phyloP scores from a whole-genome alignment of 225 moss, liverwort and hornwort species.

The Marchantia polymorpha region DNA sequence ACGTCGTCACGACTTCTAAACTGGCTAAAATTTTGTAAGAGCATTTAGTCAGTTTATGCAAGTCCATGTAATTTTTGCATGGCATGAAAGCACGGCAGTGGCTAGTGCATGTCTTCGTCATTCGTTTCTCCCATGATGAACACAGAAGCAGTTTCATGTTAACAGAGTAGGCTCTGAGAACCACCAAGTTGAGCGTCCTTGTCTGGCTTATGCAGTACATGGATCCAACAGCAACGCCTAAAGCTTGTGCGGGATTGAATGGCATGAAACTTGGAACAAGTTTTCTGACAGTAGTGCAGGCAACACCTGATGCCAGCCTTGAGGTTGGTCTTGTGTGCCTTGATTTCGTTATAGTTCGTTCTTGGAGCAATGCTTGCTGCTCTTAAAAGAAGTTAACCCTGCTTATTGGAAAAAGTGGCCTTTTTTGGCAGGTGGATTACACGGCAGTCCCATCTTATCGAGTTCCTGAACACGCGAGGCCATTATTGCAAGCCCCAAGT shows the following conservation, averaged over 20 bases:
- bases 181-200: neutral
- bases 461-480: conserved; percentile 55
- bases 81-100: too few species aligned
- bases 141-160: too few species aligned
- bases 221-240: conserved; percentile 56
- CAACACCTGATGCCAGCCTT: conserved; percentile 49
- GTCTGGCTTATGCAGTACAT: conserved; percentile 53
- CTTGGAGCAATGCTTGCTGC: neutral
- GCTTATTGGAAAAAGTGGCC: neutral
- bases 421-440: conserved; percentile 33
- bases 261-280: conserved; percentile 72
- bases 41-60: too few species aligned
- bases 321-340: conserved; percentile 32
- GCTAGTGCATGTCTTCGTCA: too few species aligned
- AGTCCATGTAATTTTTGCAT: too few species aligned
- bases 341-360: neutral
- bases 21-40: too few species aligned
- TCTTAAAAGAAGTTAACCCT: neutral
- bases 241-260: conserved; percentile 76
- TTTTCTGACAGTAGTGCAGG: conserved; percentile 59
- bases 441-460: conserved; percentile 57
- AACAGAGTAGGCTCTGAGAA: too few species aligned
- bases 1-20: too few species aligned
- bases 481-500: conserved; percentile 61
- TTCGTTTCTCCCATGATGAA: too few species aligned